A percentile compares a stretch with the other conserved stretches of the same genome.
These are phyloP conservation scores for Wickerhamomyces chambardii DNA, from an alignment of 805 yeast species.

Conservation along the genomic window DNA sequence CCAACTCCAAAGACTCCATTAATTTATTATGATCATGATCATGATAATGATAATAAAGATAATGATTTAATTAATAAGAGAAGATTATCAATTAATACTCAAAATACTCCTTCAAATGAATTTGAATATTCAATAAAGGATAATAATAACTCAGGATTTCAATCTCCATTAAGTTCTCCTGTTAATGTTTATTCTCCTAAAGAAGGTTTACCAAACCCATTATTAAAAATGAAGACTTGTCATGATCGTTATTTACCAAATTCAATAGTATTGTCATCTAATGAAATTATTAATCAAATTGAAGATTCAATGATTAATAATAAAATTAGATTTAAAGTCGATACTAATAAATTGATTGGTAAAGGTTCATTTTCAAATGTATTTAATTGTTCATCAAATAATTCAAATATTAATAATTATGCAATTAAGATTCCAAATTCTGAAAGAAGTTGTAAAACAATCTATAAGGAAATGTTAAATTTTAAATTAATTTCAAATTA, in stretches of 20 bases:
- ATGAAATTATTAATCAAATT: not conserved
- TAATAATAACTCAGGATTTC: not conserved
- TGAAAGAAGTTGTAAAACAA: constrained; percentile 4
- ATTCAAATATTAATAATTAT: constrained; percentile 1
- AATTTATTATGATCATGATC: too few species aligned
- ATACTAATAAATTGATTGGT: constrained; percentile 4
- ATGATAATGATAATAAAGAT: too few species aligned
- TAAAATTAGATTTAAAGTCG: constrained; percentile 1
- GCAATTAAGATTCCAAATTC: constrained; percentile 14
- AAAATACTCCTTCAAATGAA: not conserved
- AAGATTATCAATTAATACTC: not conserved
- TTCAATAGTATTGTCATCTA: not conserved
- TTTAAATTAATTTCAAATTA: constrained; percentile 8
- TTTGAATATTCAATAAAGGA: not conserved
- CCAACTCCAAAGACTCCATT: not conserved
- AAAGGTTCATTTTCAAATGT: constrained; percentile 14
- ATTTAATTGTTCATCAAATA: constrained; percentile 1
- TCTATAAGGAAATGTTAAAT: constrained; percentile 12
- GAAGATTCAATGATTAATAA: constrained; percentile 6
- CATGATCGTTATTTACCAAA: not conserved
- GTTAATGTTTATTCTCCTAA: not conserved
- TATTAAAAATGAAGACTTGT: not conserved
- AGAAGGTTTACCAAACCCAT: not conserved
- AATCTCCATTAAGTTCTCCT: not conserved
- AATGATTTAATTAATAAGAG: not conserved